These are phyloP conservation scores for Gillenia trifoliata DNA, from an alignment of 306 rosid genomes.

Conservation along the genomic window DNA sequence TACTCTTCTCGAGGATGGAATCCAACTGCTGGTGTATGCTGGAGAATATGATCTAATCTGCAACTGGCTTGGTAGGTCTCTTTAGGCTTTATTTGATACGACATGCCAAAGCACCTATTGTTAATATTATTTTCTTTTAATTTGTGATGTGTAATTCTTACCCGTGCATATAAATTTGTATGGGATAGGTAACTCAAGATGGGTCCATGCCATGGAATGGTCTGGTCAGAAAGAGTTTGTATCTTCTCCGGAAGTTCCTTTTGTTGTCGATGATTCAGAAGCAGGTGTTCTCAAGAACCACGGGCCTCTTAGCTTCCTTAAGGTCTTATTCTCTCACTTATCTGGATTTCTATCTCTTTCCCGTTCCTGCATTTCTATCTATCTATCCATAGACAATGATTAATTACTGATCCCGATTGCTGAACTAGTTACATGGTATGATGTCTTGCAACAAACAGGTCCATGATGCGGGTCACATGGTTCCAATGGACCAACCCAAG, in stretches of 20 bases:
- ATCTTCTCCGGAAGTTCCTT: slow-evolving; percentile 64
- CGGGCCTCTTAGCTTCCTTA: slow-evolving; percentile 89
- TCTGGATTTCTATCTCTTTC: background rate
- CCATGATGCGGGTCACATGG: slow-evolving; percentile 97
- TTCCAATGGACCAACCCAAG: slow-evolving; percentile 99
- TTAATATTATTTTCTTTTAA: background rate
- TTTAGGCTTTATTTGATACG: background rate
- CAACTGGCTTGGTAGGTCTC: slow-evolving; percentile 89
- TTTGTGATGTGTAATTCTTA: background rate
- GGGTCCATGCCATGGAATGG: slow-evolving; percentile 99
- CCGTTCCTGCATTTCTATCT: background rate
- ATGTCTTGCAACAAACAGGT: slow-evolving; percentile 49
- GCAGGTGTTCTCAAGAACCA: slow-evolving; percentile 78
- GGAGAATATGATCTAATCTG: slow-evolving; percentile 97
- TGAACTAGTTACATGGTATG: slow-evolving; percentile 16
- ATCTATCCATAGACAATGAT: background rate
- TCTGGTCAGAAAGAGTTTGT: slow-evolving; percentile 79
- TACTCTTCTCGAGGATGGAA: slow-evolving; percentile 88
- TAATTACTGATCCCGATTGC: background rate
- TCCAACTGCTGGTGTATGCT: slow-evolving; percentile 78
- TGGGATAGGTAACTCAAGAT: slow-evolving; percentile 82
- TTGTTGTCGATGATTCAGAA: slow-evolving; percentile 61
- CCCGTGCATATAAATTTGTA: slow-evolving; percentile 20
- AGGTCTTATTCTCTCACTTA: slow-evolving; percentile 42
- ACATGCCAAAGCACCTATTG: background rate